These are phyloP conservation scores for Candida boleticola DNA, from an alignment of 805 yeast species.

Conservation along the genomic window DNA sequence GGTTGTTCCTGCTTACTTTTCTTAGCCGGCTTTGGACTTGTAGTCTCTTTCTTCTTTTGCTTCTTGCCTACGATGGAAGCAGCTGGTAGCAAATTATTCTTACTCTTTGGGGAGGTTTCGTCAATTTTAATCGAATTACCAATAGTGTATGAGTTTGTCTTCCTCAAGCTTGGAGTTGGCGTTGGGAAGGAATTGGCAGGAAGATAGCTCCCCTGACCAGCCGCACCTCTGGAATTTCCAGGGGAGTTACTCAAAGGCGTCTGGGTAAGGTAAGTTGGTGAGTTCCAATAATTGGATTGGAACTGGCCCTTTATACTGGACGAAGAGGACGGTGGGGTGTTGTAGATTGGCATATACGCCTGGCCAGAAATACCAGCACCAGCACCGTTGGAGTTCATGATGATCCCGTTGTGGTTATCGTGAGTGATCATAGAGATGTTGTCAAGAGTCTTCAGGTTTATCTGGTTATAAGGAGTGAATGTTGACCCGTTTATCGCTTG, in stretches of 20 bases:
- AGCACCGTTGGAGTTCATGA: constrained; percentile 24
- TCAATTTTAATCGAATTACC: neutral
- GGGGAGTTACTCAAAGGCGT: neutral
- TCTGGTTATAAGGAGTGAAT: constrained; percentile 19
- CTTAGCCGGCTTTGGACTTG: no score
- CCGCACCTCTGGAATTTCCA: neutral
- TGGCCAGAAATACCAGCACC: constrained; percentile 1
- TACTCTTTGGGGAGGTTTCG: neutral
- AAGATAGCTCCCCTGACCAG: neutral
- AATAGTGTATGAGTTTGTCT: neutral
- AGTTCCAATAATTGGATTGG: constrained; percentile 5
- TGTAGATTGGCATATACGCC: constrained; percentile 8
- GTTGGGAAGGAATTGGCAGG: constrained; percentile 4
- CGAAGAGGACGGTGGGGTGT: constrained; percentile 21
- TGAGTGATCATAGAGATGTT: constrained; percentile 32
- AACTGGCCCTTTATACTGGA: constrained; percentile 11
- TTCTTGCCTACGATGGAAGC: constrained; percentile 8
- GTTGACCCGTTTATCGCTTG: constrained; percentile 12
- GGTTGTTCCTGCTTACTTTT: neutral
- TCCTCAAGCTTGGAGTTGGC: constrained; percentile 2
- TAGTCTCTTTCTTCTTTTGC: constrained; percentile 1
- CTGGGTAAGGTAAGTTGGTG: neutral
- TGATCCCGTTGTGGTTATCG: constrained; percentile 20
- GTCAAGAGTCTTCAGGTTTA: constrained; percentile 33
- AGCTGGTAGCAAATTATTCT: constrained; percentile 8